Evolutionary conservation across 805 yeast species (phyloP).

Genomic region (Candida ficus): DNA sequence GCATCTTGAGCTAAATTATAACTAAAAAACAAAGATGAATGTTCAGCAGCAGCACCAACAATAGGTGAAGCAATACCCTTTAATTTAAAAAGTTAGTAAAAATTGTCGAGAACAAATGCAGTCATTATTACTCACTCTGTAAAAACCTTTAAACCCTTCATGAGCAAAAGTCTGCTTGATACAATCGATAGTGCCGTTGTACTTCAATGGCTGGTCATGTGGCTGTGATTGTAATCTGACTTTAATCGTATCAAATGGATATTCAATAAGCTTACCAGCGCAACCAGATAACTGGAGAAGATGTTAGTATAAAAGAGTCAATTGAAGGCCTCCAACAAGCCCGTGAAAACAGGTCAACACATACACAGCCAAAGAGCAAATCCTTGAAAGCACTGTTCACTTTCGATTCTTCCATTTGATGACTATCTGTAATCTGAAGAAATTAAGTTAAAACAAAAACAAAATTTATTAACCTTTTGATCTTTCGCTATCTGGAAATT

Average conservation of each 20-base stretch:
- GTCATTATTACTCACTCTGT: constrained; percentile 39
- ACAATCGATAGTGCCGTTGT: constrained; percentile 60
- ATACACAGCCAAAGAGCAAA: constrained; percentile 7
- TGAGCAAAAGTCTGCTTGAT: constrained; percentile 51
- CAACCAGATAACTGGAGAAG: constrained; percentile 62
- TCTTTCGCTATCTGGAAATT: too few relatives aligned
- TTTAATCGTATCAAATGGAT: constrained; percentile 89
- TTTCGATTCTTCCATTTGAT: neutral
- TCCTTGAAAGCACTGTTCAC: constrained; percentile 1
- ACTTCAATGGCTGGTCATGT: constrained; percentile 38
- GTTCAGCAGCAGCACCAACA: constrained; percentile 86
- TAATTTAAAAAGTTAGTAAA: neutral
- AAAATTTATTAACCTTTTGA: too few relatives aligned
- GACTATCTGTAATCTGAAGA: too few relatives aligned
- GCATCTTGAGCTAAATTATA: constrained; percentile 45
- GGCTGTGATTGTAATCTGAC: constrained; percentile 83
- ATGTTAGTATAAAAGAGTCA: constrained; percentile 18
- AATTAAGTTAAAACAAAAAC: too few relatives aligned
- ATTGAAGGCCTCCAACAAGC: constrained; percentile 20
- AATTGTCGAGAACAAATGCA: too few relatives aligned
- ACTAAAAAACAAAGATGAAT: constrained; percentile 69
- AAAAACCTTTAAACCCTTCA: constrained; percentile 80
- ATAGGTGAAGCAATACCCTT: constrained; percentile 74
- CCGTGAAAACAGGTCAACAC: constrained; percentile 2
- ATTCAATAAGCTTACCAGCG: constrained; percentile 78